Evolutionary conservation across 768 basidiomycete species (phyloP).

Genomic region (Phylloporus sp.): DNA sequence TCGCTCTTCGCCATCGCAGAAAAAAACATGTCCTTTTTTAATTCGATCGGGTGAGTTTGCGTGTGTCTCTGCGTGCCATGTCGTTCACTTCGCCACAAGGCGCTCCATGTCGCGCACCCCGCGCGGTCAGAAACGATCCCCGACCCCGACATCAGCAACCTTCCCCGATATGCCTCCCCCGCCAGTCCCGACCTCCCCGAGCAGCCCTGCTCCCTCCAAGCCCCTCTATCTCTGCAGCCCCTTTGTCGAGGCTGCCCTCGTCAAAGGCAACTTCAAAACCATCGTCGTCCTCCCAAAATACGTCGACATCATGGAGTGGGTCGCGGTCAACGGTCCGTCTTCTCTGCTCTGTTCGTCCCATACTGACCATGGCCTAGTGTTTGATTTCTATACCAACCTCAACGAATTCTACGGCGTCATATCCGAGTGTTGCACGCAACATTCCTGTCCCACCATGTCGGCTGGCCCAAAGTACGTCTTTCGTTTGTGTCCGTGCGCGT

Average conservation of each 20-base stretch:
- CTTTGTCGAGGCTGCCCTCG: slow-evolving; percentile 91
- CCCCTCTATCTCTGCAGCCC: slow-evolving; percentile 90
- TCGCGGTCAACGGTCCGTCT: slow-evolving; percentile 85
- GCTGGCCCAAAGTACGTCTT: slow-evolving; percentile 72
- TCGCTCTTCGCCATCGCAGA: neutral
- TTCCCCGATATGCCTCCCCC: slow-evolving; percentile 44
- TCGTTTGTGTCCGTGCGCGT: neutral
- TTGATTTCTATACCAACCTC: slow-evolving; percentile 95
- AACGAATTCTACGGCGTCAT: slow-evolving; percentile 96
- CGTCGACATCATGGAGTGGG: slow-evolving; percentile 95
- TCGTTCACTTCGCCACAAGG: slow-evolving; percentile 32
- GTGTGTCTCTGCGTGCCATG: neutral
- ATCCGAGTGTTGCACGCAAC: slow-evolving; percentile 87
- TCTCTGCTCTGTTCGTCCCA: too few relatives aligned
- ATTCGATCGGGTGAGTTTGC: slow-evolving; percentile 63
- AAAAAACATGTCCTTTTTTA: slow-evolving; percentile 71
- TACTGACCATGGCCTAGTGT: slow-evolving; percentile 49
- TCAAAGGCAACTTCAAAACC: slow-evolving; percentile 98
- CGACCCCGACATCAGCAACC: slow-evolving; percentile 68
- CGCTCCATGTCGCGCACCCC: slow-evolving; percentile 73
- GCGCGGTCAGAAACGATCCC: slow-evolving; percentile 64
- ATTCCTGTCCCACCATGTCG: slow-evolving; percentile 88
- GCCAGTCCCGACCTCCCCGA: slow-evolving; percentile 38
- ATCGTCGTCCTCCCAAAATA: slow-evolving; percentile 96
- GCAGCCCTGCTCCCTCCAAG: slow-evolving; percentile 34